A percentile compares a stretch with the other conserved stretches of the same genome.
Evolutionary conservation across 2,329 filamentous ascomycete species (phyloP).

Genomic region (Pyricularia pennisetigena): DNA sequence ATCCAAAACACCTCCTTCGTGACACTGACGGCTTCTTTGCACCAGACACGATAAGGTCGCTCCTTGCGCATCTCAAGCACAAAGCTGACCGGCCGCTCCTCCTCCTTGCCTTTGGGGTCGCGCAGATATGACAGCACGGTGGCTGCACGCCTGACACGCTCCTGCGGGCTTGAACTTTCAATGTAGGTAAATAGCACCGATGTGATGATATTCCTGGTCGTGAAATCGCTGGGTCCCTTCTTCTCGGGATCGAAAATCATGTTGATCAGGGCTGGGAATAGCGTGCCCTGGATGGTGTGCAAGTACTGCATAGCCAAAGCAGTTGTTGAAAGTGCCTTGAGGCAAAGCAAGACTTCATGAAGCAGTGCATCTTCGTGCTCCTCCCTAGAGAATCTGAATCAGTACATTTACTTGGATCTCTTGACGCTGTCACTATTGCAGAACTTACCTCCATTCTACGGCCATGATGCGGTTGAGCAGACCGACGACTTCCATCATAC

Average conservation of each 20-base stretch:
- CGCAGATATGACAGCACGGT: slow-evolving; percentile 72
- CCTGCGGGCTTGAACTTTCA: slow-evolving; percentile 49
- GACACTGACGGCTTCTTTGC: slow-evolving; percentile 82
- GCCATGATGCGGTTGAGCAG: slow-evolving; percentile 87
- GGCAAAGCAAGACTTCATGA: slow-evolving; percentile 83
- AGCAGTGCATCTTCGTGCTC: slow-evolving; percentile 91
- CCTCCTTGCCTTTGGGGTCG: slow-evolving; percentile 68
- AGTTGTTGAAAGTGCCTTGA: slow-evolving; percentile 92
- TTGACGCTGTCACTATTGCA: slow-evolving; percentile 2
- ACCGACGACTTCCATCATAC: slow-evolving; percentile 84
- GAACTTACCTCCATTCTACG: slow-evolving; percentile 81
- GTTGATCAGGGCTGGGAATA: slow-evolving; percentile 77
- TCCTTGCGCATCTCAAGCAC: slow-evolving; percentile 82
- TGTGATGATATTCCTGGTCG: slow-evolving; percentile 81
- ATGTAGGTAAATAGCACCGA: slow-evolving; percentile 86
- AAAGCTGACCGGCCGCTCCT: slow-evolving; percentile 70
- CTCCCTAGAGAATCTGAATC: slow-evolving; percentile 45
- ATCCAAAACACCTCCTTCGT: slow-evolving; percentile 99
- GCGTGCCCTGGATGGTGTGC: slow-evolving; percentile 63
- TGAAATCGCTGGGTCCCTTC: slow-evolving; percentile 95
- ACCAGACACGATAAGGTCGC: slow-evolving; percentile 87
- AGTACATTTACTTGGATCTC: not conserved
- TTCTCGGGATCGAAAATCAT: slow-evolving; percentile 98
- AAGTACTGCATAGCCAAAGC: slow-evolving; percentile 77
- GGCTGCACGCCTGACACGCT: slow-evolving; percentile 58